phyloP scores from a whole-genome alignment of 2,329 filamentous ascomycete species.

The Epichloe baconii region DNA sequence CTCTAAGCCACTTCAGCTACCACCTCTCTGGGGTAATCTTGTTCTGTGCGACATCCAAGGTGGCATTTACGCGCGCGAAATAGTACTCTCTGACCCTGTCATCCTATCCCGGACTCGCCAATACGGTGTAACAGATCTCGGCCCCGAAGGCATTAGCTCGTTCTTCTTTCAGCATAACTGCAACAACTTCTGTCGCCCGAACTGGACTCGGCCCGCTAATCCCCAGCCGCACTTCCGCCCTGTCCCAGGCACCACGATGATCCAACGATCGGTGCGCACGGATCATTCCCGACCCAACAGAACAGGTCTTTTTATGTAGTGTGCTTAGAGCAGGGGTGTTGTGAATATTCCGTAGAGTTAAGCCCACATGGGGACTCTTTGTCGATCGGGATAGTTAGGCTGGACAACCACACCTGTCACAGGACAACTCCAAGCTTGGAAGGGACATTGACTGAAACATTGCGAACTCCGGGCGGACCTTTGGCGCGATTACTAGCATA shows the following conservation, averaged over 20 bases:
- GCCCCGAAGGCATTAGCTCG: conserved; percentile 22
- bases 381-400: too few relatives aligned
- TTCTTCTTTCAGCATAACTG: conserved; percentile 27
- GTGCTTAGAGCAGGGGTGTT: not conserved
- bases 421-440: too few relatives aligned
- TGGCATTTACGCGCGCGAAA: conserved; percentile 21
- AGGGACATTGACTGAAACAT: too few relatives aligned
- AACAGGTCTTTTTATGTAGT: not conserved
- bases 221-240: conserved; percentile 3
- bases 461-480: too few relatives aligned
- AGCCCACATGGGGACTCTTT: too few relatives aligned
- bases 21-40: conserved; percentile 22
- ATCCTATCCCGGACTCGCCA: conserved; percentile 24
- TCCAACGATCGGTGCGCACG: conserved; percentile 4
- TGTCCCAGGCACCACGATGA: conserved; percentile 6
- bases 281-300: not conserved
- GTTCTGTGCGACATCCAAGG: conserved; percentile 31
- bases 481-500: too few relatives aligned
- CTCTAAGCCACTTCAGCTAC: conserved; percentile 31
- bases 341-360: too few relatives aligned
- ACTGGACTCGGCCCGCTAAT: conserved; percentile 7
- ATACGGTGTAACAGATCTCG: conserved; percentile 27
- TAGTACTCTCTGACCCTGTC: conserved; percentile 27
- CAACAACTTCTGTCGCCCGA: conserved; percentile 16
- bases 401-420: too few relatives aligned